These are phyloP conservation scores for Leccinum pachyderme DNA, from an alignment of 1,284 basidiomycete species.

Conservation along the genomic window DNA sequence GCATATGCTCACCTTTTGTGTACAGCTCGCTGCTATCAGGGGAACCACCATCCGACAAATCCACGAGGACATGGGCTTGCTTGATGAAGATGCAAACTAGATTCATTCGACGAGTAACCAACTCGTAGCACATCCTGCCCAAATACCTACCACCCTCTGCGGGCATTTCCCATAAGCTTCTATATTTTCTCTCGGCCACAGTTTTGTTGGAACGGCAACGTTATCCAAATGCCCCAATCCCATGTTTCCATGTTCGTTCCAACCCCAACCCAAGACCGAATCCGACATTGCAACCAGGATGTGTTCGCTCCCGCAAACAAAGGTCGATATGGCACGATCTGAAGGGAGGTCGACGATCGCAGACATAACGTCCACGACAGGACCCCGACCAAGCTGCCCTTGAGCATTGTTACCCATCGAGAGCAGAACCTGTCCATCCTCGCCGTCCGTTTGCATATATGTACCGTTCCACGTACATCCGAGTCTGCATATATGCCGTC, in stretches of 20 bases:
- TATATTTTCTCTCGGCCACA: constrained; percentile 47
- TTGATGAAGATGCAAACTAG: constrained; percentile 39
- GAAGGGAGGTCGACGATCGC: constrained; percentile 38
- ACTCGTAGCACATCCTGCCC: constrained; percentile 76
- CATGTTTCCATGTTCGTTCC: constrained; percentile 95
- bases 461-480: constrained; percentile 85
- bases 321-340: constrained; percentile 23
- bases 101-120: constrained; percentile 51
- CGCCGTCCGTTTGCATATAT: constrained; percentile 44
- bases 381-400: constrained; percentile 64
- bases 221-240: constrained; percentile 63
- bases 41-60: constrained; percentile 66
- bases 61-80: constrained; percentile 67
- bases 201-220: constrained; percentile 42
- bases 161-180: constrained; percentile 7
- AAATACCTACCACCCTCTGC: constrained; percentile 39
- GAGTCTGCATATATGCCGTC: constrained; percentile 37
- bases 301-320: constrained; percentile 80
- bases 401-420: constrained; percentile 67
- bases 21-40: constrained; percentile 61
- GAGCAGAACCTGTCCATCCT: constrained; percentile 32
- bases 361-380: background rate
- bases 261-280: constrained; percentile 82
- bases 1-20: constrained; percentile 14
- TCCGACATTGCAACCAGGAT: constrained; percentile 45